Percentiles rank a stretch among this genome's conserved stretches.
Conservation (phyloP, 257 asterid species). For the Catharanthus roseus region DNA sequence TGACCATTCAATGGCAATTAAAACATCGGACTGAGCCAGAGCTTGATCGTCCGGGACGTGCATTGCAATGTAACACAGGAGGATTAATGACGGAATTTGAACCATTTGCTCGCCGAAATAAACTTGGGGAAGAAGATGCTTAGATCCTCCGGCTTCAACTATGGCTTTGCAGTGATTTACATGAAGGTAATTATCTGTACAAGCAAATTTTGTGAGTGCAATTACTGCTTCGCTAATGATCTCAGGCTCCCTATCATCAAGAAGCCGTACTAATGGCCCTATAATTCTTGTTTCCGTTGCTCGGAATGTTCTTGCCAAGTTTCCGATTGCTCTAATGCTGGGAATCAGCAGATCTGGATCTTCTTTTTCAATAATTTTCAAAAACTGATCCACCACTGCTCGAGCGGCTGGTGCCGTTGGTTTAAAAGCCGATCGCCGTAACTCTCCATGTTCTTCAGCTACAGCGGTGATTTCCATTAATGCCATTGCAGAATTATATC, state of each 20-base stretch:
- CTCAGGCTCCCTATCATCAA: constrained; percentile 63
- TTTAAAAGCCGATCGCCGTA: constrained; percentile 66
- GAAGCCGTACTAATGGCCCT: constrained; percentile 49
- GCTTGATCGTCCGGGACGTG: constrained; percentile 62
- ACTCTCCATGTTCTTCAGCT: constrained; percentile 46
- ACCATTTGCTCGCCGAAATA: constrained; percentile 67
- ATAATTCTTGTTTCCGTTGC: constrained; percentile 68
- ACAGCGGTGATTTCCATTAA: constrained; percentile 75
- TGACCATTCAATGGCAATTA: constrained; percentile 55
- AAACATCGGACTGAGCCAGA: constrained; percentile 48
- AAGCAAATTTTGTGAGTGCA: constrained; percentile 55
- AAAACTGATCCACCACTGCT: constrained; percentile 67
- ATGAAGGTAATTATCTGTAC: constrained; percentile 55
- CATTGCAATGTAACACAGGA: constrained; percentile 59
- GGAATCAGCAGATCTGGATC: constrained; percentile 56
- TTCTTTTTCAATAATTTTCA: constrained; percentile 38
- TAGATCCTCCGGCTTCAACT: constrained; percentile 40
- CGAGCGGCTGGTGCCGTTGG: constrained; percentile 66
- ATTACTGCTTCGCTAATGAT: constrained; percentile 47
- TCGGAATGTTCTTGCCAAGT: constrained; percentile 61
- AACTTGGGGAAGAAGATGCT: constrained; percentile 41
- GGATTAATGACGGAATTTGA: constrained; percentile 49
- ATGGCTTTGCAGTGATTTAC: constrained; percentile 55
- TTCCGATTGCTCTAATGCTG: constrained; percentile 60
- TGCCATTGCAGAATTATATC: constrained; percentile 65